These are phyloP conservation scores for Rosa lucieae DNA, from an alignment of 306 rosid genomes.

Conservation along the genomic window DNA sequence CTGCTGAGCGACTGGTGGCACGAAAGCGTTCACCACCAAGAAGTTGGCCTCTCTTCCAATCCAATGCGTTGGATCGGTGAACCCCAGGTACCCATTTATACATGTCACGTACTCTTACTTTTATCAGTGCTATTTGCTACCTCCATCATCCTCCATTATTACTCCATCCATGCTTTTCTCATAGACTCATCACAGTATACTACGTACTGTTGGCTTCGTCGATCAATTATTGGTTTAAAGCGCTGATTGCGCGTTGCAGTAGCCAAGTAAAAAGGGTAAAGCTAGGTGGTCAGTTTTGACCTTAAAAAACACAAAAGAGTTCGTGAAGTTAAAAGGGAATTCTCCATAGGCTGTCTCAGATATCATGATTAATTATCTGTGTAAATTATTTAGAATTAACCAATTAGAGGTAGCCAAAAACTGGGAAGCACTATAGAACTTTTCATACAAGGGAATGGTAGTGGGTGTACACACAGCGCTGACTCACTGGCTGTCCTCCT, in stretches of 20 bases:
- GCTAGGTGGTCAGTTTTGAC: no score
- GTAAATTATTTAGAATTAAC: no score
- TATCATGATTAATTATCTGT: no score
- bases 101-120: no score
- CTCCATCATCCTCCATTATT: background rate
- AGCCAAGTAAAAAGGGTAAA: background rate
- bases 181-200: background rate
- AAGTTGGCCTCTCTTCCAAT: conserved; percentile 64
- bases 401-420: background rate
- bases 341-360: no score
- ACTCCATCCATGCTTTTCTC: background rate
- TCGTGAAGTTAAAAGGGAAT: background rate
- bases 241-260: background rate
- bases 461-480: background rate
- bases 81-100: conserved; percentile 36
- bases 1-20: conserved; percentile 87
- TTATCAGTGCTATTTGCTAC: no score
- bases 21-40: conserved; percentile 53
- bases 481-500: background rate
- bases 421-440: no score
- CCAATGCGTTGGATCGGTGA: conserved; percentile 74
- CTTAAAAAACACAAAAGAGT: no score
- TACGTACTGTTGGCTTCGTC: background rate
- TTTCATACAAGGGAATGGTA: background rate
- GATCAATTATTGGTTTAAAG: background rate